phyloP scores from a whole-genome alignment of 2,329 filamentous ascomycete genomes.

The Periconia macrospinosa region DNA sequence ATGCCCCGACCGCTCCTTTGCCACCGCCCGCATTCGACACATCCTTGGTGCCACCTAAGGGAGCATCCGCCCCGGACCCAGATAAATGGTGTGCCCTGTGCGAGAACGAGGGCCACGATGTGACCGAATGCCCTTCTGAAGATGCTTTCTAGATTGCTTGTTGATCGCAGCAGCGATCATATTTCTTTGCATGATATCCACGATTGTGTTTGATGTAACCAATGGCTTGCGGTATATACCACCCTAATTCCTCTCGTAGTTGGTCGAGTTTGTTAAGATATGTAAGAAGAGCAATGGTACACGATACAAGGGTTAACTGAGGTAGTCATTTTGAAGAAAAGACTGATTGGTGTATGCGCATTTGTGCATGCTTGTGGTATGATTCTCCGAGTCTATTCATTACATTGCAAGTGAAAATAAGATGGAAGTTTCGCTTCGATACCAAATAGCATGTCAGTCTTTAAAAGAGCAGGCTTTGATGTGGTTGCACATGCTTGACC shows the following conservation, averaged over 20 bases:
- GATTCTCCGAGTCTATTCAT: too few species aligned
- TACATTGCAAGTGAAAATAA: too few species aligned
- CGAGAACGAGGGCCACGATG: slow-evolving; percentile 94
- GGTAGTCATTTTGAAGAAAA: background rate
- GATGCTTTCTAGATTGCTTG: slow-evolving; percentile 59
- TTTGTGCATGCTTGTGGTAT: too few species aligned
- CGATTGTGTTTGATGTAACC: slow-evolving; percentile 4
- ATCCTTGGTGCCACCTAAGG: slow-evolving; percentile 38
- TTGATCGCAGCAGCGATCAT: slow-evolving; percentile 3
- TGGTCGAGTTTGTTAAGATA: background rate
- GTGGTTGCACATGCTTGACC: too few species aligned
- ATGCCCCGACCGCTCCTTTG: slow-evolving; percentile 37
- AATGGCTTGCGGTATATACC: slow-evolving; percentile 5
- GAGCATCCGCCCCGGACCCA: slow-evolving; percentile 57
- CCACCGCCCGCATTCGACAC: slow-evolving; percentile 37
- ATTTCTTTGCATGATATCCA: slow-evolving; percentile 23
- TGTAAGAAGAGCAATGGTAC: background rate
- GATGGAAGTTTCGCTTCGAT: too few species aligned
- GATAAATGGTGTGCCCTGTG: slow-evolving; percentile 97
- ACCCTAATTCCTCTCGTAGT: background rate
- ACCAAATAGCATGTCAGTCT: too few species aligned
- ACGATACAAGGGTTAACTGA: background rate
- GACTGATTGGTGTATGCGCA: too few species aligned
- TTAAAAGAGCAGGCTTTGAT: too few species aligned
- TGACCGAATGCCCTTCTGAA: slow-evolving; percentile 91